Conservation (phyloP, 495 filamentous ascomycete species). For the Halenospora varia region DNA sequence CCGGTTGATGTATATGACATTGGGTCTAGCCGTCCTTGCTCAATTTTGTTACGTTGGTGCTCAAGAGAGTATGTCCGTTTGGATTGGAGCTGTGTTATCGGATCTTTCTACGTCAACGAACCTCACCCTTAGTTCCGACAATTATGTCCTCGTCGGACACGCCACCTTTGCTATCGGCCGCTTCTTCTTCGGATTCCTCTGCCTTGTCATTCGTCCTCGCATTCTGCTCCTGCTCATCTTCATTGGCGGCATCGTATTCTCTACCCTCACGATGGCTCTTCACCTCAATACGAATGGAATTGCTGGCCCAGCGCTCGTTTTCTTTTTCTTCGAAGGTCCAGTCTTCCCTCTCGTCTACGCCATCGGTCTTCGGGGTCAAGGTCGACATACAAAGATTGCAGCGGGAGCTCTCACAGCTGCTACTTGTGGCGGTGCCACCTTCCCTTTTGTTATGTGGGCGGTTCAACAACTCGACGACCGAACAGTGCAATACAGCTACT, state of each 20-base stretch:
- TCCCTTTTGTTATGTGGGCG: slow-evolving; percentile 57
- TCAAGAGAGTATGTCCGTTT: slow-evolving; percentile 66
- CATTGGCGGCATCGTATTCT: slow-evolving; percentile 39
- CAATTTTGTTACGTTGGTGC: slow-evolving; percentile 75
- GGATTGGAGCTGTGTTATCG: slow-evolving; percentile 49
- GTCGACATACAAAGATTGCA: slow-evolving; percentile 64
- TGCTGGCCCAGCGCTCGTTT: slow-evolving; percentile 53
- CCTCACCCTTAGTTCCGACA: slow-evolving; percentile 53
- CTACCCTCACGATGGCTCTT: slow-evolving; percentile 38
- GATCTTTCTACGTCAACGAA: slow-evolving; percentile 39
- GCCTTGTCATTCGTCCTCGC: slow-evolving; percentile 48
- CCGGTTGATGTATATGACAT: slow-evolving; percentile 30
- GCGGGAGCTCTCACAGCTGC: slow-evolving; percentile 64
- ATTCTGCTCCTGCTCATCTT: slow-evolving; percentile 46
- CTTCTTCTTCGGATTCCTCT: slow-evolving; percentile 42
- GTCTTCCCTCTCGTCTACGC: slow-evolving; percentile 71
- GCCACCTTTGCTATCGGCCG: slow-evolving; percentile 43
- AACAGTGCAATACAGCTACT: slow-evolving; percentile 44
- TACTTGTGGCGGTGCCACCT: slow-evolving; percentile 60
- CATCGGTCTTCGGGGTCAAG: slow-evolving; percentile 65
- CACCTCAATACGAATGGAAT: slow-evolving; percentile 45
- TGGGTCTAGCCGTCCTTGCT: slow-evolving; percentile 60
- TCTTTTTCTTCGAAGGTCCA: slow-evolving; percentile 65
- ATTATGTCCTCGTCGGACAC: slow-evolving; percentile 44
- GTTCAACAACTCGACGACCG: slow-evolving; percentile 36